Base-by-base conservation (phyloP, 2,329 filamentous ascomycete species). In the Clonostachys rosea region DNA sequence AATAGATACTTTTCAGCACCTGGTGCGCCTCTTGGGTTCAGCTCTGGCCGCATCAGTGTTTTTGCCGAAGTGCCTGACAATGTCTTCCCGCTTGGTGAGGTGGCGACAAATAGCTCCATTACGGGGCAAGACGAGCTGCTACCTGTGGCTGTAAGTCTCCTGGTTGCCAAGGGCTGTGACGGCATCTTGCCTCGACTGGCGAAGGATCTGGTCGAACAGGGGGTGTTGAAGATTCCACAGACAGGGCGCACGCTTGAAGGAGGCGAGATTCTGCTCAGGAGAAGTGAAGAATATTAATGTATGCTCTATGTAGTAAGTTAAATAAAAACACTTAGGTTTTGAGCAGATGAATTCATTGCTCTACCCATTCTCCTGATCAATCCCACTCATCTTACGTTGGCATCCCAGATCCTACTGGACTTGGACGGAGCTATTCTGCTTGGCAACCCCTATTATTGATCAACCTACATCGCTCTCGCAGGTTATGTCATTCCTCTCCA, bases 161-260 rank as follows among this genome's bases (percentile, higher is more conserved):
- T 84, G 62, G 80, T 71, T 0, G 75, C 78, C 1, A 76, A 73
- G 52, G 80, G 81, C 0, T 86, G 82, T 51, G 82, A 85, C 60
- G 76, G 77, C 0, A 68, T 84, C 65, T 54, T 84, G 24, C 76
- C 76, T 40, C 70, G 68, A 40, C 58, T 84, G 44, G 75, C 79
- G 3, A 63, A 71, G 44, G 75, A 78, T 40, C 50, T 84, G 47
- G 67, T 74, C 2, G 61, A 61, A 24, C 71, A 66, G 14, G 78
- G 78, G 0, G 66, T 81, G 4, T 17, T 82, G 40, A 66, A 64
- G 42, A 53, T 68, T 4, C 75, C 71, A 4, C 59, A 66, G 56
- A 60, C 69, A 3, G 78, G 1, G 56, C 18, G 17, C 24, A 43
- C 36, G 36, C 36, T 39, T 13, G 36, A 39, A n/a, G 36, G 36